Evolutionary conservation across 495 filamentous ascomycete genomes (phyloP), one percentile per base, ranked within the genome.

Genomic region (Podospora conica): DNA sequence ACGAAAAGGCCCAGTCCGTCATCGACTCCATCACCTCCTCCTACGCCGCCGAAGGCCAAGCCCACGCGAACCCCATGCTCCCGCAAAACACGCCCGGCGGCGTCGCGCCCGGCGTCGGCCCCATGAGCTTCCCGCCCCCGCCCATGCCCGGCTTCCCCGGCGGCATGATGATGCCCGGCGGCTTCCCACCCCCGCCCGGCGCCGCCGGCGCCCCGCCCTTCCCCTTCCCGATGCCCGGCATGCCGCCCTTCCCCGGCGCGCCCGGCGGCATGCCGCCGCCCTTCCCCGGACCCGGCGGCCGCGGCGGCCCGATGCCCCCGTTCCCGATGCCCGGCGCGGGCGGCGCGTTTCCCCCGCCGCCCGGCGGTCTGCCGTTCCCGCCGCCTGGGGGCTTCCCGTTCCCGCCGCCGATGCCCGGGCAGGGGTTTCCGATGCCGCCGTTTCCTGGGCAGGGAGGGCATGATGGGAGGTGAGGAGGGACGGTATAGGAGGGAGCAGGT

Each of bases 1-100:
- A 97, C 78, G 95, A 98, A 79, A 96, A 98, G 79, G 94, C 96
- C 27, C 95, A 98, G 77, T 93, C 88, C 40, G 96, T 98, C 63
- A 98, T 98, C 75, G 95, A 98, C 81, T 91, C 88, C 63, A 98
- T 98, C 78, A 98, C 95, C 15, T 89, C 86, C 48, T 95, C 93
- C 27, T 98, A 98, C 83, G 90, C 89, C 55, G 93, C 92, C 68
- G 95, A 95, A 75, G 95, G 95, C 73, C 91, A 97, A 77, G 85
- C 90, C 63, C 83, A 87, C 70, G 84, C 87, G 28, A 96, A 96
- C 75, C 93, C 91, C 53, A 91, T 93, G 81, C 85, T 94, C 66
- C 85, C 81, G 22, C 85, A 87, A 68, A 84, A 85, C 66, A 80
- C 80, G 69, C 85, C 85, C 55, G 83, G 80, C 61, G 80, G 79